phyloP scores from a whole-genome alignment of 192 early-diverging fungal species.

The Coemansia sp. region DNA sequence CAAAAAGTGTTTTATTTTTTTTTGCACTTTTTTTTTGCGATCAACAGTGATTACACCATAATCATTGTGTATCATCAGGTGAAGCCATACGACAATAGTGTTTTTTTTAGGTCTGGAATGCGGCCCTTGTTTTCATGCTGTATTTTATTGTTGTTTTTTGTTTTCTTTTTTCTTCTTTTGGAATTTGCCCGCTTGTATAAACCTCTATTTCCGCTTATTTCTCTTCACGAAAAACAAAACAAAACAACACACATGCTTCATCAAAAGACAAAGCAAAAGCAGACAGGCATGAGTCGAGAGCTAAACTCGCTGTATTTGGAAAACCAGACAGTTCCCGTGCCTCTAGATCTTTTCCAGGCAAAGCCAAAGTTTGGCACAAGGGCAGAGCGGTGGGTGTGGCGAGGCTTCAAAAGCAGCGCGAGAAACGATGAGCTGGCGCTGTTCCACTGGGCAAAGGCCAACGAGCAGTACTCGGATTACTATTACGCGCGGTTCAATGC shows the following conservation, averaged over 20 bases:
- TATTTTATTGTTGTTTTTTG: not conserved
- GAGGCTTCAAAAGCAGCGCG: constrained; percentile 73
- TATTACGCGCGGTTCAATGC: constrained; percentile 79
- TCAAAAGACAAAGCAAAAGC: constrained; percentile 35
- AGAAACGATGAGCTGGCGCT: constrained; percentile 72
- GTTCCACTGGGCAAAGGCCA: constrained; percentile 79
- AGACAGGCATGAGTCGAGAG: constrained; percentile 39
- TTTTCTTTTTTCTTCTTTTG: constrained; percentile 7
- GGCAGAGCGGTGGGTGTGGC: constrained; percentile 68
- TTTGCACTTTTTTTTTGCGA: not conserved
- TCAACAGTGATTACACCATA: not conserved
- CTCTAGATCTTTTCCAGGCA: constrained; percentile 57
- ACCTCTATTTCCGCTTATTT: not conserved
- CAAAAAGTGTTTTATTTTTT: constrained; percentile 13
- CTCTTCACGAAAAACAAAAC: not conserved
- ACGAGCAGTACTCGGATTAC: constrained; percentile 67
- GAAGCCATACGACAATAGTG: not conserved
- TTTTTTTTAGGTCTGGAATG: not conserved
- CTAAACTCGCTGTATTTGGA: constrained; percentile 50
- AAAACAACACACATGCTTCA: not conserved
- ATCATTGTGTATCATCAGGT: not conserved
- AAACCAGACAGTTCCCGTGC: constrained; percentile 43
- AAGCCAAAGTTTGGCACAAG: constrained; percentile 71
- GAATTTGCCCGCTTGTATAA: not conserved
- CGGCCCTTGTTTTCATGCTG: not conserved